These are phyloP conservation scores for Eucalyptus urophylla DNA, from an alignment of 345 rosid species.

Conservation along the genomic window DNA sequence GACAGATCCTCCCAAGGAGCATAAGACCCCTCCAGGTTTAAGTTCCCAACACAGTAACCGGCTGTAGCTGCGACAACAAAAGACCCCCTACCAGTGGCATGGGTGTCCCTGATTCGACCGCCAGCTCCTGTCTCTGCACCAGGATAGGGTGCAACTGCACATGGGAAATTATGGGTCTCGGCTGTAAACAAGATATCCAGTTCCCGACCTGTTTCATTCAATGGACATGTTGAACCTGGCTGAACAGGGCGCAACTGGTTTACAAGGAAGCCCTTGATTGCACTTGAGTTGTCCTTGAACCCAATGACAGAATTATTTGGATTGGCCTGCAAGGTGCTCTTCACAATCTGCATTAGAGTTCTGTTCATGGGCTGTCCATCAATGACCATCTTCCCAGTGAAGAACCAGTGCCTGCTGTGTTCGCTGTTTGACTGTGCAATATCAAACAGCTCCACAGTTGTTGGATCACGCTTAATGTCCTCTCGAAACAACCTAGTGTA, in stretches of 20 bases:
- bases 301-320: slow-evolving; percentile 82
- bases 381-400: slow-evolving; percentile 75
- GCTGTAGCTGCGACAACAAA: slow-evolving; percentile 79
- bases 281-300: slow-evolving; percentile 92
- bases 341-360: slow-evolving; percentile 92
- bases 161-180: slow-evolving; percentile 95
- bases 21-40: slow-evolving; percentile 62
- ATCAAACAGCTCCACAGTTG: slow-evolving; percentile 89
- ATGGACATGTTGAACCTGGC: slow-evolving; percentile 61
- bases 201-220: slow-evolving; percentile 27
- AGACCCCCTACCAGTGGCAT: slow-evolving; percentile 96
- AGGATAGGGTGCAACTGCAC: slow-evolving; percentile 98
- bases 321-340: slow-evolving; percentile 80
- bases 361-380: slow-evolving; percentile 72
- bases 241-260: slow-evolving; percentile 56
- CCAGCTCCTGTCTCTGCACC: slow-evolving; percentile 99
- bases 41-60: slow-evolving; percentile 90
- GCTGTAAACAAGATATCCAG: slow-evolving; percentile 90
- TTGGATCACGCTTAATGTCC: slow-evolving; percentile 68
- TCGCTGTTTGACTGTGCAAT: slow-evolving; percentile 95
- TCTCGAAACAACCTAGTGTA: slow-evolving; percentile 65
- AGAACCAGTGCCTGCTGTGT: slow-evolving; percentile 95
- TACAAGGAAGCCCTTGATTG: slow-evolving; percentile 73
- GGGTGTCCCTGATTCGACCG: slow-evolving; percentile 94
- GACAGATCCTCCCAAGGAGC: slow-evolving; percentile 91